Conservation (phyloP, 495 filamentous ascomycete genomes). For the Trichoderma virens region DNA sequence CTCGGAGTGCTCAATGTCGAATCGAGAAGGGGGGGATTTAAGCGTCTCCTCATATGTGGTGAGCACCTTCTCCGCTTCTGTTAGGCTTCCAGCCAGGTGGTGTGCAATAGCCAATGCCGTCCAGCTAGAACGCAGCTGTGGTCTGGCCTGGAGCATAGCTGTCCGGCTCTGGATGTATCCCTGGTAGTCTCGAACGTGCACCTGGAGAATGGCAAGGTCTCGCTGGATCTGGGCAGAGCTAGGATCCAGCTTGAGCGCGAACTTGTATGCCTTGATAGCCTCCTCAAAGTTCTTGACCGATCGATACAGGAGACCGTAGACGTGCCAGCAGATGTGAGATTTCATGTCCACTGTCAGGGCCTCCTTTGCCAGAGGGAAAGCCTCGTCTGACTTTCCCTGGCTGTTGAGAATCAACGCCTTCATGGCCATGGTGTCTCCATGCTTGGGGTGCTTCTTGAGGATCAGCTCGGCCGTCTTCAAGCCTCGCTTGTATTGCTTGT, state of each 20-base stretch:
- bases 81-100: slow-evolving; percentile 76
- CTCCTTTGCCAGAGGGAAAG: slow-evolving; percentile 83
- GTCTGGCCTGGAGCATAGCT: slow-evolving; percentile 74
- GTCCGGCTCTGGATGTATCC: slow-evolving; percentile 85
- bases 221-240: slow-evolving; percentile 90
- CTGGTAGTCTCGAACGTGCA: slow-evolving; percentile 93
- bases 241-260: slow-evolving; percentile 84
- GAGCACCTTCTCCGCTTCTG: slow-evolving; percentile 82
- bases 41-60: slow-evolving; percentile 89
- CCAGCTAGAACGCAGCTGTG: slow-evolving; percentile 83
- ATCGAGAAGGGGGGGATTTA: slow-evolving; percentile 62
- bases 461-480: slow-evolving; percentile 92
- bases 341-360: slow-evolving; percentile 94
- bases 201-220: slow-evolving; percentile 84
- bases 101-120: slow-evolving; percentile 89
- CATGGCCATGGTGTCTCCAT: slow-evolving; percentile 98
- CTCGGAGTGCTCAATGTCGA: slow-evolving; percentile 89
- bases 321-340: slow-evolving; percentile 98
- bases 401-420: slow-evolving; percentile 95
- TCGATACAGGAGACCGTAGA: slow-evolving; percentile 92
- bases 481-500: slow-evolving; percentile 97
- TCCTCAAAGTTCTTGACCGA: slow-evolving; percentile 95
- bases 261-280: slow-evolving; percentile 97
- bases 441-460: slow-evolving; percentile 83
- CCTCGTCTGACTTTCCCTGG: slow-evolving; percentile 83